Percentiles rank a stretch among this genome's conserved stretches.
These are phyloP conservation scores for Camellia sinensis DNA, from an alignment of 148 eudicot genomes.

Conservation along the genomic window DNA sequence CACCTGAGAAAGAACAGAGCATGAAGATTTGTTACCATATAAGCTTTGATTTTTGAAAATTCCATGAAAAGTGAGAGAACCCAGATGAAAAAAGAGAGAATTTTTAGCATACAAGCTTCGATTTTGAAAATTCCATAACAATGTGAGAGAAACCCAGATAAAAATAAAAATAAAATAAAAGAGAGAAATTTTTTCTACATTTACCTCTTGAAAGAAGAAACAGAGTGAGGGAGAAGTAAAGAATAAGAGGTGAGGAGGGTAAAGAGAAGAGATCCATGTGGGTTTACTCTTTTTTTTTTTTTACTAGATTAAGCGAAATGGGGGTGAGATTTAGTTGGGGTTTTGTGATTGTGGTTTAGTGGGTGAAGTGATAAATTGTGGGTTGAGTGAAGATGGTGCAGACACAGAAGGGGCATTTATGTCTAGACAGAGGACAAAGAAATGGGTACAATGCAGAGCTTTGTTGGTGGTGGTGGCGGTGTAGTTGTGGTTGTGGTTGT, in stretches of 20 bases:
- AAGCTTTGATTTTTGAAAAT: neutral
- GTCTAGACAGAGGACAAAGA: neutral
- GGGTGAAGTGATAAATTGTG: neutral
- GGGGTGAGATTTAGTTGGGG: neutral
- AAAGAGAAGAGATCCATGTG: conserved; percentile 23
- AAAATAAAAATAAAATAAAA: neutral
- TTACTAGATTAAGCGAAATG: conserved; percentile 4
- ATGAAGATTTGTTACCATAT: neutral
- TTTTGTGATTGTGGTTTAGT: neutral
- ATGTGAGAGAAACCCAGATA: too few species aligned
- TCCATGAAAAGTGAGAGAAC: neutral
- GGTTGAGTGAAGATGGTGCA: neutral
- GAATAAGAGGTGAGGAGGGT: conserved; percentile 11
- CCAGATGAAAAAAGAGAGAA: neutral
- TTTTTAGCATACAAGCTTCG: neutral
- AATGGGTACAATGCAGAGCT: neutral
- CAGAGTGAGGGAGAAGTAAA: conserved; percentile 17
- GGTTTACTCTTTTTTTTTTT: neutral
- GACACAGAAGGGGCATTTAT: neutral
- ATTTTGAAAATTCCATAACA: too few species aligned
- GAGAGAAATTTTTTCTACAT: neutral
- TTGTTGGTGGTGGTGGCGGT: neutral
- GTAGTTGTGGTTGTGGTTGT: too few species aligned
- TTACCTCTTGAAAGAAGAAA: conserved; percentile 24
- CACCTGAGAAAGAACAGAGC: conserved; percentile 5